Evolutionary conservation across 768 basidiomycete species (phyloP).

Genomic region (Trametes maxima): DNA sequence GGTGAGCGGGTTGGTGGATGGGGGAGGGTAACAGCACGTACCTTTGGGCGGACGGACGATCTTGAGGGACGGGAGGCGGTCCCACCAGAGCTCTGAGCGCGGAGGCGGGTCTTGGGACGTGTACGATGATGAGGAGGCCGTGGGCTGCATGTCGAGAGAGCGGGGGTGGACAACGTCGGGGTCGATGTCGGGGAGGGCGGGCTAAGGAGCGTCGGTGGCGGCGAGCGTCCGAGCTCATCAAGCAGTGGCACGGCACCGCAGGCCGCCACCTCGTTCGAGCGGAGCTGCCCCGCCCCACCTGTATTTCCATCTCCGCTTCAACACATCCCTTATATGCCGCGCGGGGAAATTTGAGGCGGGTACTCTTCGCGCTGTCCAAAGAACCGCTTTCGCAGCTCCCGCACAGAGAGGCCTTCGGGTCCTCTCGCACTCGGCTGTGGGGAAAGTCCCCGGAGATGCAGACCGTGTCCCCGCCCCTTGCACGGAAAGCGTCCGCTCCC

Average conservation of each 20-base stretch:
- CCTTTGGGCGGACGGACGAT: conserved; percentile 30
- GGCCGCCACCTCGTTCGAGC: neutral
- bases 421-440: conserved; percentile 68
- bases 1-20: neutral
- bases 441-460: conserved; percentile 94
- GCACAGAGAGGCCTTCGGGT: conserved; percentile 55
- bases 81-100: conserved; percentile 23
- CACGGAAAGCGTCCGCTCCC: conserved; percentile 74
- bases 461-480: conserved; percentile 56
- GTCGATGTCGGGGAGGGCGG: neutral
- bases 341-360: neutral
- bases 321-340: neutral
- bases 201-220: neutral
- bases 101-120: conserved; percentile 13
- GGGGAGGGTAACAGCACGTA: neutral
- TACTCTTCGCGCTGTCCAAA: conserved; percentile 41
- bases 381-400: conserved; percentile 87
- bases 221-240: too few species aligned
- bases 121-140: conserved; percentile 7
- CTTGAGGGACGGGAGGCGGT: conserved; percentile 29
- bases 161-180: neutral
- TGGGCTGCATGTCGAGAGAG: neutral
- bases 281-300: neutral
- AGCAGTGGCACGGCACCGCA: neutral
- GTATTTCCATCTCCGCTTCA: neutral